Base-by-base conservation (phyloP, 306 rosid genomes). In the Glycine latifolia region DNA sequence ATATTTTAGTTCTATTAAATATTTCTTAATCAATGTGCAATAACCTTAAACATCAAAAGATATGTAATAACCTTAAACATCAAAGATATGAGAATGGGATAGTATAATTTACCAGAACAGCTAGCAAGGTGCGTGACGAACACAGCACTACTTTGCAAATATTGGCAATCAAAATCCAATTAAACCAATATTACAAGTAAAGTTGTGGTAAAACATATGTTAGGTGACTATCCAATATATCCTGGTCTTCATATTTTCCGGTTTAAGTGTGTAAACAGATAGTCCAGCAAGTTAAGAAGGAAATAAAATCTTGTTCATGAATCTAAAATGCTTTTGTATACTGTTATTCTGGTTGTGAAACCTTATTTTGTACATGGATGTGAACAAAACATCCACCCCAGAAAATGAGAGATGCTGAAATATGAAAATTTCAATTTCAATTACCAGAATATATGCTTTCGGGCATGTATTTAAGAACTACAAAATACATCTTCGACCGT, bases 401-500 rank as follows among this genome's bases (percentile, higher is more conserved):
- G 54, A 63, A 65, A 47, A 46, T 17, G 66, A 0, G 6, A 74
- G 67, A 70, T 55, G 56, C 70, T 26, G 63, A 78, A 54, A 63
- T 54, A 71, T 69, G 5, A 50, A 68, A 62, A 66, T 54, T 82
- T 61, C 54, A 83, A 60, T 61, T 26, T 61, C 69, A 35, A 17
- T 68, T 43, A 63, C 71, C 70, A 59, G 35, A 71, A 66, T 46
- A 71, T 44, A 76, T 71, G 59, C 65, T 62, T 77, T 73, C 46
- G 6, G 80, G 48, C 55, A 43, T 56, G 75, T 74, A 79, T 43
- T 66, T 58, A 68, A 80, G 73, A 85, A 60, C 53, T 65, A 75
- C 53, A 54, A 79, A 75, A 80, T 73, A 75, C 74, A 90, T 77
- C n/a, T 75, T 41, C 17, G 20, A 69, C 33, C 35, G 52, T 80